Conservation (phyloP, 2,329 filamentous ascomycete species). For the Samsoniella hepiali region DNA sequence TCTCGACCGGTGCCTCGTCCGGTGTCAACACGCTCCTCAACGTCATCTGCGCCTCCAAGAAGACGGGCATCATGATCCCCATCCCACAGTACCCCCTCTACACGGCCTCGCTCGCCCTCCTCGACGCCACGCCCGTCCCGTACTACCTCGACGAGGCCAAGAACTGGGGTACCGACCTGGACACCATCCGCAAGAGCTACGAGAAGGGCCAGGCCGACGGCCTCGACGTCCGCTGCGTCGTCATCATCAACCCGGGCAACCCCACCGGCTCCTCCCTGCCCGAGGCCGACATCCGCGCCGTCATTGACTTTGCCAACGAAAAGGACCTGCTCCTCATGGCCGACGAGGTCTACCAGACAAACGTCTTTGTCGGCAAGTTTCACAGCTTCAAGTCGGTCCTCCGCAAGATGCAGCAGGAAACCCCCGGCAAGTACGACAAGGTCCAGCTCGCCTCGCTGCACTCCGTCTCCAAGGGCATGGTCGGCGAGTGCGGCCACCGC, state of each 20-base stretch:
- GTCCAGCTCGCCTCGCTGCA: slow-evolving; percentile 91
- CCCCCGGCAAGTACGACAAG: slow-evolving; percentile 72
- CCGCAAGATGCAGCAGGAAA: slow-evolving; percentile 72
- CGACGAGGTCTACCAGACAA: slow-evolving; percentile 99
- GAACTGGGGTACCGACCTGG: slow-evolving; percentile 83
- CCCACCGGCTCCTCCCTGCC: slow-evolving; percentile 87
- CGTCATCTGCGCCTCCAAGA: slow-evolving; percentile 74
- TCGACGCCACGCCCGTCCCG: slow-evolving; percentile 83
- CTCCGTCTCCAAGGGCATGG: slow-evolving; percentile 96
- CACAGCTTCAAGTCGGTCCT: slow-evolving; percentile 92
- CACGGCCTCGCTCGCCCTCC: slow-evolving; percentile 82
- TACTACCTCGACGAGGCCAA: slow-evolving; percentile 89
- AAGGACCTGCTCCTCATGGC: slow-evolving; percentile 87
- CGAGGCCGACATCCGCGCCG: slow-evolving; percentile 72
- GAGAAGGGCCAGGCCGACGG: slow-evolving; percentile 72
- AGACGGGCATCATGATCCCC: slow-evolving; percentile 83
- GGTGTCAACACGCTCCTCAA: slow-evolving; percentile 93
- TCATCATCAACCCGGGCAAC: slow-evolving; percentile 98
- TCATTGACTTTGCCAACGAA: slow-evolving; percentile 83
- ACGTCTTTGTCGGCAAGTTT: slow-evolving; percentile 93
- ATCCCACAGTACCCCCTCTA: slow-evolving; percentile 99
- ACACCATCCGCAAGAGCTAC: slow-evolving; percentile 71
- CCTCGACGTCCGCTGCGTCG: slow-evolving; percentile 85
- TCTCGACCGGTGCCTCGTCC: slow-evolving; percentile 86
- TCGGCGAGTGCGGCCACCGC: slow-evolving; percentile 95